Evolutionary conservation across 306 rosid species (phyloP).

Genomic region (Albizia julibrissin): DNA sequence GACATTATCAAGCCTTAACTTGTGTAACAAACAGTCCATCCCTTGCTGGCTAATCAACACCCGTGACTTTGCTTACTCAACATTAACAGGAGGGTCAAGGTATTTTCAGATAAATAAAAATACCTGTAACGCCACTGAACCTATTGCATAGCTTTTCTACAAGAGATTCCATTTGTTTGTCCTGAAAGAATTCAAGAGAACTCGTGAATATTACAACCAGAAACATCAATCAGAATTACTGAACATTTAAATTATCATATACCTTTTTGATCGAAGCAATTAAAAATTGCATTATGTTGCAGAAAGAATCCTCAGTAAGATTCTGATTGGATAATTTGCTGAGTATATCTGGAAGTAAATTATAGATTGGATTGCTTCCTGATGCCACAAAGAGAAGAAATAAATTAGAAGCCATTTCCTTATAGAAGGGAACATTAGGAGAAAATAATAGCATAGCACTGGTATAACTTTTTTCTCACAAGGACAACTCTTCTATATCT

Average conservation of each 20-base stretch:
- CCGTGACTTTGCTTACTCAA: background rate
- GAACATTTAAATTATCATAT: conserved; percentile 16
- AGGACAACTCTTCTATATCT: background rate
- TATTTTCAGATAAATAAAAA: background rate
- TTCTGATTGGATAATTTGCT: conserved; percentile 84
- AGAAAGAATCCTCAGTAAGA: conserved; percentile 73
- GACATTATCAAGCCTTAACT: conserved; percentile 10
- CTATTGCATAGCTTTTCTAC: conserved; percentile 96
- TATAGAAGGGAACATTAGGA: background rate
- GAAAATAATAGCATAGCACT: conserved; percentile 33
- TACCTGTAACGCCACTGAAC: conserved; percentile 90
- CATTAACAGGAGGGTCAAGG: conserved; percentile 4
- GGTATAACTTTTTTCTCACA: background rate
- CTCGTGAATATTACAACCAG: conserved; percentile 22
- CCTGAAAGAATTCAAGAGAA: conserved; percentile 56
- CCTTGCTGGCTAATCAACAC: background rate
- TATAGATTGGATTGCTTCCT: conserved; percentile 95
- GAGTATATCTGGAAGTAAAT: conserved; percentile 94
- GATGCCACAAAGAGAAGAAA: conserved; percentile 35
- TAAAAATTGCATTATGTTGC: conserved; percentile 92
- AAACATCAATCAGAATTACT: conserved; percentile 24
- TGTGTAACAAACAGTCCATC: background rate
- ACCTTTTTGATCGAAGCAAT: conserved; percentile 97
- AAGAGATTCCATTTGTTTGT: conserved; percentile 94
- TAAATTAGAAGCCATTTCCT: conserved; percentile 5